Evolutionary conservation across 495 filamentous ascomycete genomes (phyloP), one percentile per base, ranked within the genome.

Genomic region (Xylaria longipes): DNA sequence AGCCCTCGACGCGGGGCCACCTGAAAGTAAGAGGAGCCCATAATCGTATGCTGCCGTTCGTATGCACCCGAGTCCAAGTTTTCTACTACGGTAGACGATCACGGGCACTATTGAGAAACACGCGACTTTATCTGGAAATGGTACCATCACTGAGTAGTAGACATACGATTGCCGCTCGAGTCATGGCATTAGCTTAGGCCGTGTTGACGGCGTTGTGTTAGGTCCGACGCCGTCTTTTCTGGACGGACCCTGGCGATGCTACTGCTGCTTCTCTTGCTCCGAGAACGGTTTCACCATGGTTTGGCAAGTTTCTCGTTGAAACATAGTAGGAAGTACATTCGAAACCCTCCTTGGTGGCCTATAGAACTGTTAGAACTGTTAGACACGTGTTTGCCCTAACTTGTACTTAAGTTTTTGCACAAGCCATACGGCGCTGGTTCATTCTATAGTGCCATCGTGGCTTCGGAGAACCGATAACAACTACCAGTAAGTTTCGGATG

Each of bases 271-370:
- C 48, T 37, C 15, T 29, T 12, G 9, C 65, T 15, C 35, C 22
- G n/a, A 67, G 31, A 39, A 39, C 4, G 33, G 65, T 67, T 67
- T 67, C 65, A 67, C 48, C 8, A 56, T 27, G 46, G 65, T 67
- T 67, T 67, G 12, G 65, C 11, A 50, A 25, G 46, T 56, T 41
- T 67, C 46, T 8, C 15, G 12, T 56, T 56, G 33, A 67, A 48
- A 67, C 48, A 35, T 22, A 8, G 12, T 31, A 20, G 17, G 60
- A 54, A 22, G 17, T 67, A 25, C 2, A 27, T 25, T 25, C n/a
- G 63, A 66, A 46, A 52, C 63, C n/a, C 35, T 29, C 31, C 57
- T 37, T 37, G 31, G 33, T n/a, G 31, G 33, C 33, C 52, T 56
- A 56, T 54, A 54, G 22, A 54, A 29, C 22, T 29, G 50, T 54